Evolutionary conservation across 257 asterid genomes (phyloP).

Genomic region (Lantana camara): DNA sequence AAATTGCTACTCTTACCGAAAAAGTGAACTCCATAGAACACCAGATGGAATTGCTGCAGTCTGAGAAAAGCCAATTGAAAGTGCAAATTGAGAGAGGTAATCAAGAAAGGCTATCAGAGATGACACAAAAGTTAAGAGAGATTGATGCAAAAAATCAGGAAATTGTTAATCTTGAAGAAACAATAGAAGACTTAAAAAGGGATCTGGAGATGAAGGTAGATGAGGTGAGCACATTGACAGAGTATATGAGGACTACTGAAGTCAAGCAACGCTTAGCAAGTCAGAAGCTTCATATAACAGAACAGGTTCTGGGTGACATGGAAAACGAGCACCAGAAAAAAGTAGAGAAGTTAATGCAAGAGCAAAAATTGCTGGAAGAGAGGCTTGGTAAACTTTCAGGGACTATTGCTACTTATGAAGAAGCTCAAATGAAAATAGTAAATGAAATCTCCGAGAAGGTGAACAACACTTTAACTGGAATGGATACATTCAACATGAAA

Average conservation of each 20-base stretch:
- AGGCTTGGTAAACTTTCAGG: constrained; percentile 41
- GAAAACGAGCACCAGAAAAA: constrained; percentile 57
- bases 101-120: constrained; percentile 56
- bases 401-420: constrained; percentile 45
- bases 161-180: constrained; percentile 52
- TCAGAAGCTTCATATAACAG: constrained; percentile 83
- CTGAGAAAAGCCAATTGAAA: constrained; percentile 55
- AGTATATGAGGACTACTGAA: constrained; percentile 66
- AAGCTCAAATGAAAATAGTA: constrained; percentile 47
- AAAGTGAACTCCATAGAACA: constrained; percentile 42
- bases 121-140: constrained; percentile 47
- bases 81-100: constrained; percentile 46
- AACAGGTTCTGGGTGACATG: constrained; percentile 63
- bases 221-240: constrained; percentile 57
- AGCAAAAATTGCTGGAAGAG: constrained; percentile 46
- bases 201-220: constrained; percentile 85
- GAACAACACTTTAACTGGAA: constrained; percentile 39
- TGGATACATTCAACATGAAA: constrained; percentile 65
- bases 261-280: constrained; percentile 72
- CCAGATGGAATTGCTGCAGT: constrained; percentile 49
- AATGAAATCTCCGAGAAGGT: constrained; percentile 57
- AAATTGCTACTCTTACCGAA: constrained; percentile 41
- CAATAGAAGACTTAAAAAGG: constrained; percentile 58
- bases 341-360: constrained; percentile 57
- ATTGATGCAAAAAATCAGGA: constrained; percentile 49